Conservation (phyloP, 2,329 filamentous ascomycete genomes). For the Mycosphaerella sp. region DNA sequence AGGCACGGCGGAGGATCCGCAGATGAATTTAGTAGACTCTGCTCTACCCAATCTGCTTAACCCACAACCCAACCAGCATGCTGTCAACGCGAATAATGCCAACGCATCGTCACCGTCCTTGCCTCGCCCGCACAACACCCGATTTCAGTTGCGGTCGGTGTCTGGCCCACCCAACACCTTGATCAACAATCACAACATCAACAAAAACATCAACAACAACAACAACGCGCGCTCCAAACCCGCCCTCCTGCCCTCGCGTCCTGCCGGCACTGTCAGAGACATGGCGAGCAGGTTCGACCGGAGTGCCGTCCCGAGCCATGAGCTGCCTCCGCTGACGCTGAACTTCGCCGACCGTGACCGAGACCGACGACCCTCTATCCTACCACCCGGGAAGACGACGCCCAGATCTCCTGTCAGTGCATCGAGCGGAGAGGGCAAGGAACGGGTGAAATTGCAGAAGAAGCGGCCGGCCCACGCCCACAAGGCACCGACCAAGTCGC, state of each 20-base stretch:
- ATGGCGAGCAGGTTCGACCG: conserved; percentile 73
- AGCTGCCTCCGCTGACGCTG: conserved; percentile 18
- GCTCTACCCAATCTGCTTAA: not conserved
- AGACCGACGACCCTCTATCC: conserved; percentile 18
- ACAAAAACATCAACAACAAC: conserved; percentile 15
- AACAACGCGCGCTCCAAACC: conserved; percentile 27
- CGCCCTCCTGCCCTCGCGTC: conserved; percentile 27
- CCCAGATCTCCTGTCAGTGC: conserved; percentile 25
- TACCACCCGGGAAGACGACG: conserved; percentile 17
- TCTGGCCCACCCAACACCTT: conserved; percentile 18
- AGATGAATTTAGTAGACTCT: not conserved
- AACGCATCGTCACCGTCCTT: conserved; percentile 5
- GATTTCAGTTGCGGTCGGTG: conserved; percentile 12
- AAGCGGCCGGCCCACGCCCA: conserved; percentile 22
- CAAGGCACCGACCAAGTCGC: conserved; percentile 25
- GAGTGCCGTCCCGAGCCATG: conserved; percentile 17
- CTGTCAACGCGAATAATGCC: not conserved
- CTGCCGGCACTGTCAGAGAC: conserved; percentile 57
- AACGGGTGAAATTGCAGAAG: conserved; percentile 28
- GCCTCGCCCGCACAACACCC: not conserved
- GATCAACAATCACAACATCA: conserved; percentile 21
- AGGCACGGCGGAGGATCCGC: not conserved
- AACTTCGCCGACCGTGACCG: conserved; percentile 24
- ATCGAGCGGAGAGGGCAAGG: conserved; percentile 20
- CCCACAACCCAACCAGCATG: conserved; percentile 1